Conservation (phyloP, 176 grass and related monocot species). For the Thinopyrum elongatum region DNA sequence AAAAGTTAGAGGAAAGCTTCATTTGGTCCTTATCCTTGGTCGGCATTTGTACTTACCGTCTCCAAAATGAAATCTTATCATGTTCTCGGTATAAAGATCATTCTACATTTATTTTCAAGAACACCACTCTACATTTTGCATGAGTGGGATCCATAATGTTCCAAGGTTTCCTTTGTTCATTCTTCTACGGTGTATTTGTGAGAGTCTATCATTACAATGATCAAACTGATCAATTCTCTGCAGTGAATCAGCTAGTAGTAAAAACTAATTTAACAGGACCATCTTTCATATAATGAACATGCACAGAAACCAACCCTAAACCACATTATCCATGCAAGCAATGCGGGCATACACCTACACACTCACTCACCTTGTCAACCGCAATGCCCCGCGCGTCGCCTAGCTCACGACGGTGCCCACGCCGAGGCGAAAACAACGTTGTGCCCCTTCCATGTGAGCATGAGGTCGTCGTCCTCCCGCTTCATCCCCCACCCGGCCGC, state of each 20-base stretch:
- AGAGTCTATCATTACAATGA: conserved; percentile 6
- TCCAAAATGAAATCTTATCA: too few species aligned
- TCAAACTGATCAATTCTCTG: neutral
- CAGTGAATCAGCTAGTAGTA: conserved; percentile 7
- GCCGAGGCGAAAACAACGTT: conserved; percentile 91
- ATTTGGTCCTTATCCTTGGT: too few species aligned
- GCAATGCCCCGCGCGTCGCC: neutral
- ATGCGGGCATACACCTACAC: neutral
- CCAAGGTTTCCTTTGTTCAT: neutral
- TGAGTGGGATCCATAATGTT: neutral
- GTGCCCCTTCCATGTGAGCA: conserved; percentile 97
- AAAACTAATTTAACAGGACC: conserved; percentile 29
- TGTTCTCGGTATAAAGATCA: too few species aligned
- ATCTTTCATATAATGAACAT: conserved; percentile 47
- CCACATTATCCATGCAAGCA: conserved; percentile 21
- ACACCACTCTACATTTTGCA: neutral
- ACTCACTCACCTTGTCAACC: conserved; percentile 29
- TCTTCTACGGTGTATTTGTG: neutral
- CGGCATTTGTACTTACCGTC: neutral
- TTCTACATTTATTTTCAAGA: too few species aligned
- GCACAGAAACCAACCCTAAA: conserved; percentile 43
- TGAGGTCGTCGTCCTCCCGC: conserved; percentile 89
- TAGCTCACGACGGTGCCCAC: conserved; percentile 62
- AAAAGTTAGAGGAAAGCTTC: too few species aligned
- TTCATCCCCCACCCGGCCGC: conserved; percentile 97